Percentiles rank a stretch among this genome's conserved stretches.
These are phyloP conservation scores for Lodderomyces pseudojiufengensis DNA, from an alignment of 1,139 yeast genomes.

Conservation along the genomic window DNA sequence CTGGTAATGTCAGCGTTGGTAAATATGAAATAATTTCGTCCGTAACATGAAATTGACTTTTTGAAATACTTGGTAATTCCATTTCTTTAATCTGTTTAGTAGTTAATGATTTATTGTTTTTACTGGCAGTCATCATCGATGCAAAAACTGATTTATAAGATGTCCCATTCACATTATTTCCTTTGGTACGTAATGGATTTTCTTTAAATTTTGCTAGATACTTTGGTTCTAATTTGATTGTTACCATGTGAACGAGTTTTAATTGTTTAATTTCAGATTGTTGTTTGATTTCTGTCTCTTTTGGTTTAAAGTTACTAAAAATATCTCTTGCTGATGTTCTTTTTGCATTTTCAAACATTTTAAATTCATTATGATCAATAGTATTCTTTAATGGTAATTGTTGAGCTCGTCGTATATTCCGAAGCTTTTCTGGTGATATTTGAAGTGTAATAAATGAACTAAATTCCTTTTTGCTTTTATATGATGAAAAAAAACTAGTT, in stretches of 20 bases:
- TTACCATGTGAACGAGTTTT: slow-evolving; percentile 6
- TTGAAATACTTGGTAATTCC: slow-evolving; percentile 18
- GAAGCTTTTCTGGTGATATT: slow-evolving; percentile 4
- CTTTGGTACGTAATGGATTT: slow-evolving; percentile 32
- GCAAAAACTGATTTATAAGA: slow-evolving; percentile 10
- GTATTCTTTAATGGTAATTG: not conserved
- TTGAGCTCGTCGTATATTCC: not conserved
- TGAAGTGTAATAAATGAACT: slow-evolving; percentile 4
- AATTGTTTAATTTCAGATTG: not conserved
- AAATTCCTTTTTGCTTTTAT: slow-evolving; percentile 7
- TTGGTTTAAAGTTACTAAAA: slow-evolving; percentile 7
- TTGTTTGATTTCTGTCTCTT: too few species aligned
- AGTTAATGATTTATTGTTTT: slow-evolving; percentile 18
- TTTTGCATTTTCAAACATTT: slow-evolving; percentile 7
- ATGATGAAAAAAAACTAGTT: slow-evolving; percentile 17
- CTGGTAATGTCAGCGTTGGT: too few species aligned
- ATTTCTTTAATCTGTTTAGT: slow-evolving; percentile 23
- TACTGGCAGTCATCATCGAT: slow-evolving; percentile 27
- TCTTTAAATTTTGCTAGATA: slow-evolving; percentile 24
- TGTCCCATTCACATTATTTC: slow-evolving; percentile 14
- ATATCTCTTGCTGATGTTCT: slow-evolving; percentile 14
- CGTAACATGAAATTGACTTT: slow-evolving; percentile 20
- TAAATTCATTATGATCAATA: slow-evolving; percentile 3
- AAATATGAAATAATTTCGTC: slow-evolving; percentile 7
- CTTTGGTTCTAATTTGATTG: slow-evolving; percentile 24